These are phyloP conservation scores for Trichoderma atrobrunneum DNA, from an alignment of 2,329 filamentous ascomycete species.

Conservation along the genomic window DNA sequence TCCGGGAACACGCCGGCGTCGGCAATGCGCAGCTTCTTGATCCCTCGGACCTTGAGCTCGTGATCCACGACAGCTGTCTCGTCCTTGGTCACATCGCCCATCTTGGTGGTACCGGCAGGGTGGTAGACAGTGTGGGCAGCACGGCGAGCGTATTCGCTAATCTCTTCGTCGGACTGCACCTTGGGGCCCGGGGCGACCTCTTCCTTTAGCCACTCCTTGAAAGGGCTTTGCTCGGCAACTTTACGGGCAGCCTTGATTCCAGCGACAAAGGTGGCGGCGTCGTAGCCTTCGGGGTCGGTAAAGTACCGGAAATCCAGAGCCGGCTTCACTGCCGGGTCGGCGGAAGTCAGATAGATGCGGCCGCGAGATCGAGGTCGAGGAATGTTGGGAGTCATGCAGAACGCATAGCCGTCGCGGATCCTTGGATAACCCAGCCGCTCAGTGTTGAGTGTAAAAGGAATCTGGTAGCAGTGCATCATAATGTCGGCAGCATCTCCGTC, in stretches of 20 bases:
- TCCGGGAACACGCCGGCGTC: conserved; percentile 87
- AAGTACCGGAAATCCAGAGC: conserved; percentile 88
- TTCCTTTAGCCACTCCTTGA: conserved; percentile 78
- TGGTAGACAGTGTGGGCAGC: conserved; percentile 90
- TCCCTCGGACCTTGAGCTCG: conserved; percentile 66
- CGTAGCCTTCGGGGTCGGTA: conserved; percentile 81
- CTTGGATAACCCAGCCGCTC: conserved; percentile 66
- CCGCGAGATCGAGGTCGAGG: conserved; percentile 77
- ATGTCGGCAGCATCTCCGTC: conserved; percentile 79
- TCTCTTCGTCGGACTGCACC: conserved; percentile 72
- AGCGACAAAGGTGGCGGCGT: conserved; percentile 75
- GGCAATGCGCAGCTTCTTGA: conserved; percentile 73
- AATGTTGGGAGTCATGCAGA: conserved; percentile 93
- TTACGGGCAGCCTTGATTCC: conserved; percentile 75
- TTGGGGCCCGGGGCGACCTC: conserved; percentile 76
- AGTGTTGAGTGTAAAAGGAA: conserved; percentile 87
- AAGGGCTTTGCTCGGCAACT: conserved; percentile 71
- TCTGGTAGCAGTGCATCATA: conserved; percentile 98
- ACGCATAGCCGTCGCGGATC: conserved; percentile 69
- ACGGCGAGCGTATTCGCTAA: conserved; percentile 76
- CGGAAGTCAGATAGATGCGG: conserved; percentile 71
- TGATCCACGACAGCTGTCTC: conserved; percentile 76
- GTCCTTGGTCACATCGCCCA: conserved; percentile 71
- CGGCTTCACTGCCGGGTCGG: conserved; percentile 74
- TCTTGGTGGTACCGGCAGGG: conserved; percentile 84